Conservation (phyloP, 1,284 basidiomycete genomes). For the Cutaneotrichosporon sp. region DNA sequence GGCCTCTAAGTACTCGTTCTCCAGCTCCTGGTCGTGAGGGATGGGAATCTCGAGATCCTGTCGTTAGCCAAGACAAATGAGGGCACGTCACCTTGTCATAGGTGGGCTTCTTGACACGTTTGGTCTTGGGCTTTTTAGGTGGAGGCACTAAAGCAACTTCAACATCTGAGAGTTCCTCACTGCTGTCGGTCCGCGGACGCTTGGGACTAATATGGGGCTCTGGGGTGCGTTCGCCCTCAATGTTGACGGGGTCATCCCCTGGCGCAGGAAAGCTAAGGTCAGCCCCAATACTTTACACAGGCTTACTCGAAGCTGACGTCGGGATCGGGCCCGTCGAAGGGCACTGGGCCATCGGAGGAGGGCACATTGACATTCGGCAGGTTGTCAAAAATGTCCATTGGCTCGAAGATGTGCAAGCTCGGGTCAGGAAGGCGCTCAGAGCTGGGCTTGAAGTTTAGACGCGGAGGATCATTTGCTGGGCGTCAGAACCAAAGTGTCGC, state of each 20-base stretch:
- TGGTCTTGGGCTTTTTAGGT: not conserved
- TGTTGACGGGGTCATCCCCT: not conserved
- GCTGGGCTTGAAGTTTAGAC: no score
- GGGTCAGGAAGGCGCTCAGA: no score
- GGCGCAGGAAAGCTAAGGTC: no score
- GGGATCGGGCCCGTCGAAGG: no score
- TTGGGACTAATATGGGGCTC: not conserved
- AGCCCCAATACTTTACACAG: no score
- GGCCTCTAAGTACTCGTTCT: conserved; percentile 12
- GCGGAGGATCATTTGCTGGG: not conserved
- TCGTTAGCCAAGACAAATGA: not conserved
- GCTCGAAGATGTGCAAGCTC: conserved; percentile 13
- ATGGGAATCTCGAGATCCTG: not conserved
- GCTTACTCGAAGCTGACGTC: no score
- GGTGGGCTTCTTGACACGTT: not conserved
- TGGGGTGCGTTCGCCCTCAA: not conserved
- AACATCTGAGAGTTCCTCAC: not conserved
- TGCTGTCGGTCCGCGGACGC: not conserved
- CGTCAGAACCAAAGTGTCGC: no score
- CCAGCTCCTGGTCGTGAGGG: conserved; percentile 9
- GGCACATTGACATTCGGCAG: no score
- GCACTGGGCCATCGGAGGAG: no score
- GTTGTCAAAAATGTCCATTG: conserved; percentile 10
- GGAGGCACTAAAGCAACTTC: not conserved
- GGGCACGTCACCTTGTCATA: not conserved